These are phyloP conservation scores for Cupressus sempervirens DNA, from an alignment of 75 land plant genomes.

Conservation along the genomic window DNA sequence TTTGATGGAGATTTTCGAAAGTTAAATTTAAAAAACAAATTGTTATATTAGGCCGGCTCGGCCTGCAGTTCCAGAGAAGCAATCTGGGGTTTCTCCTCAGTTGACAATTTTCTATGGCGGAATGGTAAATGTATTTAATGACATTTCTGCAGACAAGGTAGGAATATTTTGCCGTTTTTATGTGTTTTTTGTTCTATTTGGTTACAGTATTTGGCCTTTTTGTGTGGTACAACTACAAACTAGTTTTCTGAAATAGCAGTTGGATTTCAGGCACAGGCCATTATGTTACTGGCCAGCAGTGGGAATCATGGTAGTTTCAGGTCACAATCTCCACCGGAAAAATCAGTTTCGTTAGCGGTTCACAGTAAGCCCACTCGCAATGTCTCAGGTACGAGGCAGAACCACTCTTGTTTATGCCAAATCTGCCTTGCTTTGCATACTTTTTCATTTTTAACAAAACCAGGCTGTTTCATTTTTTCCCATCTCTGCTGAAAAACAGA, in stretches of 20 bases:
- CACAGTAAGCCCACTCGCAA: background rate
- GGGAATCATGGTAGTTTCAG: background rate
- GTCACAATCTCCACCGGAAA: background rate
- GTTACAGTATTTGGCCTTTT: too few relatives aligned
- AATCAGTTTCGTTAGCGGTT: background rate
- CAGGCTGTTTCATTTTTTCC: too few relatives aligned
- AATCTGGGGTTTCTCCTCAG: conserved; percentile 16
- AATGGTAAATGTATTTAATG: conserved; percentile 43
- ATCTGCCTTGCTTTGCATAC: background rate
- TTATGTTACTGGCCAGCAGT: conserved; percentile 59
- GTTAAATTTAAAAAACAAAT: background rate
- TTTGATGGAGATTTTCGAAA: background rate
- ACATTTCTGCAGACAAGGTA: conserved; percentile 49
- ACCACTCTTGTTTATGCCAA: too few relatives aligned
- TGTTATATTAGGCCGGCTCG: background rate
- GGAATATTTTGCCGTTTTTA: background rate
- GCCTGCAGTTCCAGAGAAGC: background rate
- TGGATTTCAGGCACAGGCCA: conserved; percentile 56
- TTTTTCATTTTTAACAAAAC: background rate
- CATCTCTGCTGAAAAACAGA: too few relatives aligned
- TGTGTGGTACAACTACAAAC: too few relatives aligned
- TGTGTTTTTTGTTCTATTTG: too few relatives aligned
- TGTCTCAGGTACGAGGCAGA: background rate
- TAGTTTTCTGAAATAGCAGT: too few relatives aligned
- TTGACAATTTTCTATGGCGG: conserved; percentile 60